Evolutionary conservation across 306 rosid genomes (phyloP).

Genomic region (Prunus kanzakura): DNA sequence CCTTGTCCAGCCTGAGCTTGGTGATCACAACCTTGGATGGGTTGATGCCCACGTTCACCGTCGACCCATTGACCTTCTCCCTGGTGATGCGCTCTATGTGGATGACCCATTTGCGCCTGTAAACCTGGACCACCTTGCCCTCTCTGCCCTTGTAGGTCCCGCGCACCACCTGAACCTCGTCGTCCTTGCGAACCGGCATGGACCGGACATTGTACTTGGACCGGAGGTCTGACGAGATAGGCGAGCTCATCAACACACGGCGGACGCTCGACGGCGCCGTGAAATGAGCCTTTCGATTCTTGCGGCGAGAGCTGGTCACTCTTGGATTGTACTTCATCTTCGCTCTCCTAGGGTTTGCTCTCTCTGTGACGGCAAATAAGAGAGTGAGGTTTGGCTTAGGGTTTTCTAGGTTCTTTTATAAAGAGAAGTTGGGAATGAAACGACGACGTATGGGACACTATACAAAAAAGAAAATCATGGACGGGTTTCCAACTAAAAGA

Average conservation of each 20-base stretch:
- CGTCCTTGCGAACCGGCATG: slow-evolving; percentile 83
- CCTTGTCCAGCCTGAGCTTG: slow-evolving; percentile 79
- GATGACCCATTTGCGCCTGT: slow-evolving; percentile 86
- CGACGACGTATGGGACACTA: background rate
- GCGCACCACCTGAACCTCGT: slow-evolving; percentile 79
- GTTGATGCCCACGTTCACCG: slow-evolving; percentile 79
- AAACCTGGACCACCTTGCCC: slow-evolving; percentile 79
- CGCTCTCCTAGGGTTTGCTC: slow-evolving; percentile 7
- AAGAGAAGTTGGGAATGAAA: background rate
- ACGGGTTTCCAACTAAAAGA: too few relatives aligned
- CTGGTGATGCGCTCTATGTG: slow-evolving; percentile 86
- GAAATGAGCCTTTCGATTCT: slow-evolving; percentile 83
- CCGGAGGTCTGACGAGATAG: slow-evolving; percentile 73
- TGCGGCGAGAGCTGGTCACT: slow-evolving; percentile 74
- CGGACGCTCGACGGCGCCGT: slow-evolving; percentile 76
- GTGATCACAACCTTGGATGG: slow-evolving; percentile 73
- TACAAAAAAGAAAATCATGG: too few relatives aligned
- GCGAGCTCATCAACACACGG: slow-evolving; percentile 66
- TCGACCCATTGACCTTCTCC: slow-evolving; percentile 85
- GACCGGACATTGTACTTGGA: slow-evolving; percentile 83
- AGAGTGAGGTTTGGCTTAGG: background rate
- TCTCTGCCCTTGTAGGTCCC: slow-evolving; percentile 89
- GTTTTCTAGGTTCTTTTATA: background rate
- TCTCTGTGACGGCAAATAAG: background rate
- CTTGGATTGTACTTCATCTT: slow-evolving; percentile 72